Conservation (phyloP, 345 rosid genomes). For the Geranium rotundifolium region DNA sequence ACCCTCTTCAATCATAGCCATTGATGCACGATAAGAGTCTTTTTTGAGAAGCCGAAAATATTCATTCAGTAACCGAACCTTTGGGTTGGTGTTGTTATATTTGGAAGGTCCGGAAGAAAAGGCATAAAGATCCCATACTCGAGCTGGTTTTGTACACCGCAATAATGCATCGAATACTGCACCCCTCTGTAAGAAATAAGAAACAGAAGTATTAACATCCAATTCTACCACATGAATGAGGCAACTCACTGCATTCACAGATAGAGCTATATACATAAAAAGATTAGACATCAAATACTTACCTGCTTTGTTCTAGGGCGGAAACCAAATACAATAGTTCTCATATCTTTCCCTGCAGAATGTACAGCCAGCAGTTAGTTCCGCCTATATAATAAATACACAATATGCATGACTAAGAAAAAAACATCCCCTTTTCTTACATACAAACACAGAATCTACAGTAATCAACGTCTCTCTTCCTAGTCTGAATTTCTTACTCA, state of each 20-base stretch:
- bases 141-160: slow-evolving; percentile 50
- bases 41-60: slow-evolving; percentile 83
- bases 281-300: slow-evolving; percentile 4
- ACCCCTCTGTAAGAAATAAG: slow-evolving; percentile 58
- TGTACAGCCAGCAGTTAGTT: background rate
- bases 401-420: no score
- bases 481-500: no score
- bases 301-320: slow-evolving; percentile 89
- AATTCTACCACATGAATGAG: slow-evolving; percentile 1
- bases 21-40: slow-evolving; percentile 45
- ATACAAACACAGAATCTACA: no score
- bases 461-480: no score
- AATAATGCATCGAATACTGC: slow-evolving; percentile 46
- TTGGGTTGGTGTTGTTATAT: slow-evolving; percentile 55
- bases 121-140: slow-evolving; percentile 78
- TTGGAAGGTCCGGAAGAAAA: slow-evolving; percentile 72
- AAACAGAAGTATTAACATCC: slow-evolving; percentile 1
- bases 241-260: background rate
- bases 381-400: no score
- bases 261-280: background rate
- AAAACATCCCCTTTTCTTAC: no score
- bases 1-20: slow-evolving; percentile 52
- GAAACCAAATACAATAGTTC: slow-evolving; percentile 83
- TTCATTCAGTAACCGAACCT: slow-evolving; percentile 78
- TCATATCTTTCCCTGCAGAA: slow-evolving; percentile 91